Conservation (phyloP, 139 green algal genomes). For the Desmodesmus armatus region DNA sequence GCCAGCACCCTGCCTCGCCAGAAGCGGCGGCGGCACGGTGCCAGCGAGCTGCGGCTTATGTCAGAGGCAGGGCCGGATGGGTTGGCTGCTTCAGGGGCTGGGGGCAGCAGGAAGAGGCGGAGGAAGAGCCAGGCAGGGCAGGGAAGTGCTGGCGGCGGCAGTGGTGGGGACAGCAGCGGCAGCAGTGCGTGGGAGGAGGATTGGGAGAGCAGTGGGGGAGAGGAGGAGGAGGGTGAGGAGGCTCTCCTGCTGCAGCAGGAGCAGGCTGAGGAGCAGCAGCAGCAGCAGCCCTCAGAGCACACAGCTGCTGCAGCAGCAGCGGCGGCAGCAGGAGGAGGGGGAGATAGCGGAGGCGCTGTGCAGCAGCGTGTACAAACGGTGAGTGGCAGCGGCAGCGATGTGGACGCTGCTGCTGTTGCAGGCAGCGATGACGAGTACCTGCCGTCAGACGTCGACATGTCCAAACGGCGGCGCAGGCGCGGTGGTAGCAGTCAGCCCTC, state of each 20-base stretch:
- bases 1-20: slow-evolving; percentile 43
- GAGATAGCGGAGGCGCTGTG: no score
- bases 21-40: neutral
- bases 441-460: slow-evolving; percentile 51
- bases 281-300: no score
- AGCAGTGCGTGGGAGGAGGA: neutral
- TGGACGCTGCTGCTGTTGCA: neutral
- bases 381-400: no score
- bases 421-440: slow-evolving; percentile 47
- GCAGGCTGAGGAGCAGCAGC: neutral
- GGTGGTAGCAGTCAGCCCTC: neutral
- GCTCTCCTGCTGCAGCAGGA: neutral
- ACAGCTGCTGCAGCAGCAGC: neutral
- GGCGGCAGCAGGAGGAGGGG: slow-evolving; percentile 1
- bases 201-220: neutral
- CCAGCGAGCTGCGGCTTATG: no score
- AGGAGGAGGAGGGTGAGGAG: neutral
- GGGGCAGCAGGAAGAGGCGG: neutral
- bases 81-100: neutral
- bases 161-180: neutral
- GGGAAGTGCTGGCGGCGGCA: slow-evolving; percentile 3
- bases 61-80: neutral
- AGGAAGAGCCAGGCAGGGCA: neutral
- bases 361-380: no score
- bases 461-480: slow-evolving; percentile 28